Conservation (phyloP, 2,329 filamentous ascomycete species). For the Alternaria viburni region DNA sequence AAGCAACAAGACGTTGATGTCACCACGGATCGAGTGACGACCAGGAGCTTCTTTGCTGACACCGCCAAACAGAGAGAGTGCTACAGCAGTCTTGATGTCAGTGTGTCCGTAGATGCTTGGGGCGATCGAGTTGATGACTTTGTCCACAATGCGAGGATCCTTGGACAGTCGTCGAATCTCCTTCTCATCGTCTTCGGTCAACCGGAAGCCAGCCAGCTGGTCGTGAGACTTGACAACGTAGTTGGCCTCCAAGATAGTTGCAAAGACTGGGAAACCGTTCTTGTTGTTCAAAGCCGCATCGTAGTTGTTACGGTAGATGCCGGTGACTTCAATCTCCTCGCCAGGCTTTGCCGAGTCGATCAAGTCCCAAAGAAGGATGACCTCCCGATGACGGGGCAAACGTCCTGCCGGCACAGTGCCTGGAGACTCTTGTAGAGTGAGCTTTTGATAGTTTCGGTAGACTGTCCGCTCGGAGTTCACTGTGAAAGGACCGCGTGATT, state of each 20-base stretch:
- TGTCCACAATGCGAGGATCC: conserved; percentile 90
- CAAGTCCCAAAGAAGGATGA: conserved; percentile 94
- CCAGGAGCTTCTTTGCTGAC: conserved; percentile 91
- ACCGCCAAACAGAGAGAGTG: conserved; percentile 91
- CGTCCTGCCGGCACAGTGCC: conserved; percentile 96
- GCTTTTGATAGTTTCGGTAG: conserved; percentile 97
- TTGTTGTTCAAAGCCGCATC: conserved; percentile 97
- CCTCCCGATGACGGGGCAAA: conserved; percentile 89
- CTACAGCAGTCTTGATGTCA: conserved; percentile 96
- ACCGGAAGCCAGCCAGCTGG: conserved; percentile 92
- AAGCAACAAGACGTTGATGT: conserved; percentile 96
- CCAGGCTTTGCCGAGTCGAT: conserved; percentile 97
- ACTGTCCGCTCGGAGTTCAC: conserved; percentile 97
- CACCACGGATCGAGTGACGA: conserved; percentile 87
- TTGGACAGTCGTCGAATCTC: conserved; percentile 85
- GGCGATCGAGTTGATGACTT: conserved; percentile 89
- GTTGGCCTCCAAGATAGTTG: conserved; percentile 96
- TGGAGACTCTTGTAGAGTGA: conserved; percentile 95
- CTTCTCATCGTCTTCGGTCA: conserved; percentile 94
- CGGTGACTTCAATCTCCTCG: conserved; percentile 96
- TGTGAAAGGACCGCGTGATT: conserved; percentile 92
- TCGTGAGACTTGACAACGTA: conserved; percentile 97
- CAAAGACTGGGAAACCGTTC: conserved; percentile 98
- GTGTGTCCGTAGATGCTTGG: conserved; percentile 97
- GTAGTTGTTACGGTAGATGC: conserved; percentile 97